Conservation (phyloP, 768 basidiomycete species). For the Tremella mesenterica region DNA sequence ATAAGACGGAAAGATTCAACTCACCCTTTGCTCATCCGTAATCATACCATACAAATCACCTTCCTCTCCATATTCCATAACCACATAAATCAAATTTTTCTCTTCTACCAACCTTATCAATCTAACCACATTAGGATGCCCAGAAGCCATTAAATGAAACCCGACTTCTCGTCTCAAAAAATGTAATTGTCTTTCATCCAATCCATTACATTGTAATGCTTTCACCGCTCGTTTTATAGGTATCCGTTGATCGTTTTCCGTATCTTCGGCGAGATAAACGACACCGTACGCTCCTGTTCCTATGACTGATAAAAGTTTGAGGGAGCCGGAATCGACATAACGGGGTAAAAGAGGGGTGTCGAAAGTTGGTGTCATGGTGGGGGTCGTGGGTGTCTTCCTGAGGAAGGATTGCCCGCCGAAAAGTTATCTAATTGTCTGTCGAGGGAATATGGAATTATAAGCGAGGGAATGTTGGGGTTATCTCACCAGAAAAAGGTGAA, state of each 20-base stretch:
- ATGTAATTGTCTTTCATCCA: slow-evolving; percentile 56
- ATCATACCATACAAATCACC: slow-evolving; percentile 43
- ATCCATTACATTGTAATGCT: slow-evolving; percentile 57
- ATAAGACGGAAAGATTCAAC: too few species aligned
- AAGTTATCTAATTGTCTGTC: too few species aligned
- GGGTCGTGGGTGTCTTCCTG: too few species aligned
- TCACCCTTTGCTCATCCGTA: slow-evolving; percentile 38
- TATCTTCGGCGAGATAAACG: slow-evolving; percentile 77
- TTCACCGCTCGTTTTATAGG: slow-evolving; percentile 71
- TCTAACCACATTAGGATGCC: slow-evolving; percentile 33
- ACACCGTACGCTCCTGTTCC: slow-evolving; percentile 93
- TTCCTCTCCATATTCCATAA: slow-evolving; percentile 43
- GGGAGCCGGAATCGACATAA: slow-evolving; percentile 65
- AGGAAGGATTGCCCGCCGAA: too few species aligned
- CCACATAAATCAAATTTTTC: slow-evolving; percentile 32
- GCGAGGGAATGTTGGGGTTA: too few species aligned
- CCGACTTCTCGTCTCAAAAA: slow-evolving; percentile 62
- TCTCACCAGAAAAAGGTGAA: too few species aligned
- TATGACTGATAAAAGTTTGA: slow-evolving; percentile 76
- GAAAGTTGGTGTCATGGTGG: too few species aligned
- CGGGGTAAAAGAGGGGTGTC: too few species aligned
- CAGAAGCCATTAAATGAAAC: slow-evolving; percentile 46
- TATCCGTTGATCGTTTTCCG: slow-evolving; percentile 16
- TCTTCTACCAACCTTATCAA: slow-evolving; percentile 39
- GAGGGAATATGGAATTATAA: too few species aligned